Base-by-base conservation (phyloP, 495 filamentous ascomycete genomes). In the Xylaria sp. region DNA sequence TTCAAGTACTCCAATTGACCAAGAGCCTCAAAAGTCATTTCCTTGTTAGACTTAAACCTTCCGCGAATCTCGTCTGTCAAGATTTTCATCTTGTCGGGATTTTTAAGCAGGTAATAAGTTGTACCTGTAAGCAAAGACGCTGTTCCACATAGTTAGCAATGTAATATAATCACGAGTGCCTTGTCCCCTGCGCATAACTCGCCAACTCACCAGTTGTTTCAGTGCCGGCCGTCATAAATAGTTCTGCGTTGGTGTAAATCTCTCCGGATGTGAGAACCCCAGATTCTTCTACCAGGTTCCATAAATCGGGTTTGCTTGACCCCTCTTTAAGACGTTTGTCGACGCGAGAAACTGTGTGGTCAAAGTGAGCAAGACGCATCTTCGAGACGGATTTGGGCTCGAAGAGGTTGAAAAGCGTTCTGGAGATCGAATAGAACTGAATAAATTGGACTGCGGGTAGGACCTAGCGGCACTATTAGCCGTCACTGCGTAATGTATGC, bases 21-120 rank as follows among this genome's bases (percentile, higher is more conserved):
- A 21, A 88, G 81, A 53, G 75, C 77, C 15, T 79, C 21, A 6
- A 87, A 75, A n/a, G 75, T 83, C 50, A 93, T 91, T 26, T 90
- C 85, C 0, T 74, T 76, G 15, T 81, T 80, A 0, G 76, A 72
- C 9, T 76, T 74, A 72, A 90, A 91, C 0, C 80, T 58, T 5
- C 68, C 52, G 0, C 85, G 80, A 15, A 92, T 82, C 71, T 91
- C 89, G 0, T 70, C 59, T 0, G 78, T 73, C 6, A 90, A 77
- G 61, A 80, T 83, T 11, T 76, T 55, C 40, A 88, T 72, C 0
- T 77, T 76, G 0, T 75, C 69, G 0, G 80, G 84, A 66, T 86
- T 82, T 3, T 73, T 84, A 0, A 87, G 68, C 0, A 91, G 80
- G 35, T 85, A 81, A 63, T 85, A 90, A 0, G 86, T 86, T 0